phyloP scores from a whole-genome alignment of 2,329 filamentous ascomycete genomes.

The Teratosphaeria viscida region DNA sequence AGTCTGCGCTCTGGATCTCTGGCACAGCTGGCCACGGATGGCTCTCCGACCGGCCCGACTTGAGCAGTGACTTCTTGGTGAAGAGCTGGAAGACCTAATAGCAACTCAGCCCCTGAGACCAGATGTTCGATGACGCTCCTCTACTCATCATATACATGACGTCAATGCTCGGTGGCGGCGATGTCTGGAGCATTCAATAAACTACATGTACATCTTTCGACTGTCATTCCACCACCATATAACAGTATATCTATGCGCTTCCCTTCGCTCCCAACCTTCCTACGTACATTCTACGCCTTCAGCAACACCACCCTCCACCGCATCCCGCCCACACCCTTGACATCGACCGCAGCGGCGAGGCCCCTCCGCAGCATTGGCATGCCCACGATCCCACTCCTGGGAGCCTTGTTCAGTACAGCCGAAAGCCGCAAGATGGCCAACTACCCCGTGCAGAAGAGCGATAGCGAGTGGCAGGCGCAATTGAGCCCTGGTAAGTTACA shows the following conservation, averaged over 20 bases:
- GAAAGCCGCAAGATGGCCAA: constrained; percentile 48
- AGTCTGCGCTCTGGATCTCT: no score
- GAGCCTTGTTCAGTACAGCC: constrained; percentile 60
- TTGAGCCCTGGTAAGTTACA: constrained; percentile 54
- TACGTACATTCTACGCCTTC: constrained; percentile 40
- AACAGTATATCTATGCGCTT: constrained; percentile 36
- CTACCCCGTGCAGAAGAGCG: constrained; percentile 69
- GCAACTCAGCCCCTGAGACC: no score
- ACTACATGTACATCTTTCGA: no score
- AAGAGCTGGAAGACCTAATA: no score
- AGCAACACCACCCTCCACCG: constrained; percentile 33
- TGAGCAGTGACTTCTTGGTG: no score
- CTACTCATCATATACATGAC: no score
- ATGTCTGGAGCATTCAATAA: no score
- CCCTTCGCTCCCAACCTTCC: constrained; percentile 35
- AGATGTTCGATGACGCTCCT: no score
- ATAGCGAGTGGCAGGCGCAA: constrained; percentile 83
- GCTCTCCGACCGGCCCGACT: no score
- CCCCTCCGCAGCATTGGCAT: constrained; percentile 42
- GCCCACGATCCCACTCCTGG: constrained; percentile 68
- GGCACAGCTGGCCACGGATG: no score
- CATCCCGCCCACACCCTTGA: constrained; percentile 9
- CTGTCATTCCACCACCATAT: not conserved
- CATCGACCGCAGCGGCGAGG: constrained; percentile 21
- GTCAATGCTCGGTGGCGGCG: no score